phyloP scores from a whole-genome alignment of 139 green algal genomes.

The Micractinium conductrix region DNA sequence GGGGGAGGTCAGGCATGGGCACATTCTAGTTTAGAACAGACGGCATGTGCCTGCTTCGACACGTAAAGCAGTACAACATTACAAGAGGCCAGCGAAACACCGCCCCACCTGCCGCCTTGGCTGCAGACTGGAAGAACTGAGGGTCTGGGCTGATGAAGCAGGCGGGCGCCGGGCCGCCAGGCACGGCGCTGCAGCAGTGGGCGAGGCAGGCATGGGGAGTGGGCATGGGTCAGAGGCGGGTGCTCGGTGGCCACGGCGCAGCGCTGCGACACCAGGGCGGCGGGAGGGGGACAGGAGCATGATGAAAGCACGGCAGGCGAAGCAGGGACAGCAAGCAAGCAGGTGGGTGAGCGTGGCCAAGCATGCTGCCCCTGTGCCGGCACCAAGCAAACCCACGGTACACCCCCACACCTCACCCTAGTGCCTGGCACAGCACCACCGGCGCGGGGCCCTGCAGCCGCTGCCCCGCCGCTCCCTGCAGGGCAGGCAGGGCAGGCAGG shows the following conservation, averaged over 20 bases:
- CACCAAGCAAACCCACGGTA: not conserved
- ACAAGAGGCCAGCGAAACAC: too few species aligned
- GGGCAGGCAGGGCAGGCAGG: too few species aligned
- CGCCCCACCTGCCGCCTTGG: conserved; percentile 1
- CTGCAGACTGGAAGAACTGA: conserved; percentile 18
- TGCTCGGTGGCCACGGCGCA: not conserved
- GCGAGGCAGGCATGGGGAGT: not conserved
- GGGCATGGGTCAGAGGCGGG: not conserved
- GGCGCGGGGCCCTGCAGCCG: conserved; percentile 30
- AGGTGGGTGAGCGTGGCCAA: too few species aligned
- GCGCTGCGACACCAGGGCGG: not conserved
- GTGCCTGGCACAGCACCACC: conserved; percentile 47
- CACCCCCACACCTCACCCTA: conserved; percentile 14
- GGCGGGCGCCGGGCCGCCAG: not conserved
- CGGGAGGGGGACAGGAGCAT: not conserved
- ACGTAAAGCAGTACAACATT: too few species aligned
- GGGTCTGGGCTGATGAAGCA: conserved; percentile 22
- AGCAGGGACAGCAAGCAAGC: not conserved
- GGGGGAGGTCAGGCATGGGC: too few species aligned
- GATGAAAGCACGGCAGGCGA: not conserved
- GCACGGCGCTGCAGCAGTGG: not conserved
- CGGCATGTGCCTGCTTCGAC: too few species aligned
- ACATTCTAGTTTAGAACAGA: too few species aligned
- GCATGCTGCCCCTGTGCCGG: not conserved
- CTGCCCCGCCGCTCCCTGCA: too few species aligned